Percentiles rank a stretch among this genome's conserved stretches.
Evolutionary conservation across 2,329 filamentous ascomycete genomes (phyloP).

Genomic region (Colletotrichum aenigma): DNA sequence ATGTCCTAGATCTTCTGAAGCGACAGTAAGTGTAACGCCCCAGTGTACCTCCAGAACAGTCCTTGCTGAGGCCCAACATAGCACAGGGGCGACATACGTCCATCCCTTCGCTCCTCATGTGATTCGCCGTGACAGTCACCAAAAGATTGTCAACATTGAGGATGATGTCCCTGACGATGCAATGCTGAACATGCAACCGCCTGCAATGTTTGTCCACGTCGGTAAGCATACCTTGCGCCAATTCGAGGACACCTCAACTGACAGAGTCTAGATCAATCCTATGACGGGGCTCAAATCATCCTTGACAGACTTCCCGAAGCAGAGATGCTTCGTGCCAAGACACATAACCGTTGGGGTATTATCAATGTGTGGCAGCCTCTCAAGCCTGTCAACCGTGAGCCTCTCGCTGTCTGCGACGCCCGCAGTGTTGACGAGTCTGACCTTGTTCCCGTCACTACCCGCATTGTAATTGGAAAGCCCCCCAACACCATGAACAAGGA

Average conservation of each 20-base stretch:
- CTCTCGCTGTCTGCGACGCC: not conserved
- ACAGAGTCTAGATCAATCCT: not conserved
- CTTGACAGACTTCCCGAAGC: not conserved
- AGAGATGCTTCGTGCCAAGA: not conserved
- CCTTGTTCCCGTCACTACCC: not conserved
- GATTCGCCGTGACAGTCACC: not conserved
- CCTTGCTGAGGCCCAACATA: not conserved
- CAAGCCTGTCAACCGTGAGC: not conserved
- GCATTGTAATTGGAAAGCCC: not conserved
- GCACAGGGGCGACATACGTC: not conserved
- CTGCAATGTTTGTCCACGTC: not conserved
- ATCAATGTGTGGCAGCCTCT: not conserved
- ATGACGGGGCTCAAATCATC: not conserved
- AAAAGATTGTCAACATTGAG: not conserved
- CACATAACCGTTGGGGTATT: not conserved
- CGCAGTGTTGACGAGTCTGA: not conserved
- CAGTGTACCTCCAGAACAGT: rapidly evolving
- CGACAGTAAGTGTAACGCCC: not conserved
- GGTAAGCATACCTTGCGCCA: not conserved
- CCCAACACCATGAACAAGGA: not conserved
- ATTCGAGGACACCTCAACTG: not conserved
- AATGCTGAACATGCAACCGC: not conserved
- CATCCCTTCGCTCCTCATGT: not conserved
- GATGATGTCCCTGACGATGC: not conserved
- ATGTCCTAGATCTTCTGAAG: not conserved